Base-by-base conservation (phyloP, 495 filamentous ascomycete species). In the Penicillium ucsense region DNA sequence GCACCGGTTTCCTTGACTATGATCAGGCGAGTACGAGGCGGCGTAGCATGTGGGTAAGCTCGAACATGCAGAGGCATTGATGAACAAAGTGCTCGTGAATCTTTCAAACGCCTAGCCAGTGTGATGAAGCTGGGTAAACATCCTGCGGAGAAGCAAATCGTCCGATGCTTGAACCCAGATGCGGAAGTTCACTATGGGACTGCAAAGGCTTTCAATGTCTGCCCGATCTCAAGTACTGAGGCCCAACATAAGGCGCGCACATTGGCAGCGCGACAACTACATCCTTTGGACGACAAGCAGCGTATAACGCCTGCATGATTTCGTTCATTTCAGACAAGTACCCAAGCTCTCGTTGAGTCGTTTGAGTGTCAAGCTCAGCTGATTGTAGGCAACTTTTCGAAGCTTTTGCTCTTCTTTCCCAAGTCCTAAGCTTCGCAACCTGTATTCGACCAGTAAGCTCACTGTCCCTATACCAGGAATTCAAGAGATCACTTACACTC, bases 281-380 rank as follows among this genome's bases (percentile, higher is more conserved):
- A 20, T 20, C 20, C 20, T 20, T 1, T 20, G 20, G 20, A 20
- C 20, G 20, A 20, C 20, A 20, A 20, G 20, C 20, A 20, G 20
- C 20, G 20, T 20, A 20, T 20, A 20, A 20, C 20, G 20, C 2
- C 20, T 20, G 37, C 34, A 39, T 20, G 6, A 9, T 39, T 20
- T n/a, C n/a, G 5, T 45, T 77, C 67, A 84, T 61, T 76, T 73
- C 46, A 89, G 64, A 65, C 84, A 87, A 41, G 82, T 75, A 10
- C 77, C 75, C 72, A 87, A 74, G 37, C 75, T 81, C 41, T 86
- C 77, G 59, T 89, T 89, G 35, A 89, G 65, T 69, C 86, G 84
- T 46, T 75, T 71, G 29, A 89, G 47, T 4, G 83, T 87, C 66
- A 74, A 71, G 39, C 83, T 75, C 51, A 83, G 85, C 50, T 86